A percentile compares a stretch with the other conserved stretches of the same genome.
phyloP scores from a whole-genome alignment of 108 stramenopile genomes.

The Skeletonema potamos region DNA sequence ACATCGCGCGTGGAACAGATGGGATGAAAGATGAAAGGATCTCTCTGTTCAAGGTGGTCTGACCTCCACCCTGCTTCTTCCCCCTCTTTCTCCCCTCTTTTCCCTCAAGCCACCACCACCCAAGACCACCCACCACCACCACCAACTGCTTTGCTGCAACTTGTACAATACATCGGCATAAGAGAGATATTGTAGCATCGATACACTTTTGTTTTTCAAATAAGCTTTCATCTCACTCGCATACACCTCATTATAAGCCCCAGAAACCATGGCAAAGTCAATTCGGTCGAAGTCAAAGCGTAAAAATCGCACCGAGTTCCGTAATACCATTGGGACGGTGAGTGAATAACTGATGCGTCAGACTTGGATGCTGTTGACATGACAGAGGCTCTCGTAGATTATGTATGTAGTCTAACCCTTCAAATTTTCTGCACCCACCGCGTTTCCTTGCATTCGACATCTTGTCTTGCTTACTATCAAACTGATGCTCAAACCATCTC shows the following conservation, averaged over 20 bases:
- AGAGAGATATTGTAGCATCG: too few species aligned
- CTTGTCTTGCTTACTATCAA: neutral
- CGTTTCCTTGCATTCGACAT: neutral
- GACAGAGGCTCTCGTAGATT: neutral
- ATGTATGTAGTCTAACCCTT: neutral
- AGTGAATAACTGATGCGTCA: slow-evolving; percentile 16
- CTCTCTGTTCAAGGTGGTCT: too few species aligned
- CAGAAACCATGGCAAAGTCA: slow-evolving; percentile 80
- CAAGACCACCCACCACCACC: too few species aligned
- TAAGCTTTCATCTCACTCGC: too few species aligned
- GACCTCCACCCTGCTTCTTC: neutral
- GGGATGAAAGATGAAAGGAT: too few species aligned
- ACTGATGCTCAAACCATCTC: neutral
- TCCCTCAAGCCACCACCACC: neutral
- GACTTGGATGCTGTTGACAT: neutral
- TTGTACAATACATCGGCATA: too few species aligned
- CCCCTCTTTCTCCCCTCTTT: neutral
- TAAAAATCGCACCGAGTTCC: slow-evolving; percentile 78
- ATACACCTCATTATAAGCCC: neutral
- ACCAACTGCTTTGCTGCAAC: too few species aligned
- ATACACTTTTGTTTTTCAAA: too few species aligned
- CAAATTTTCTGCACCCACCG: neutral
- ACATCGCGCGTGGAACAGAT: too few species aligned
- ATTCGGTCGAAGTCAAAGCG: slow-evolving; percentile 82
- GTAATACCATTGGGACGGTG: slow-evolving; percentile 78